phyloP scores from a whole-genome alignment of 441 rosid genomes.

The Dalechampia spathulata region DNA sequence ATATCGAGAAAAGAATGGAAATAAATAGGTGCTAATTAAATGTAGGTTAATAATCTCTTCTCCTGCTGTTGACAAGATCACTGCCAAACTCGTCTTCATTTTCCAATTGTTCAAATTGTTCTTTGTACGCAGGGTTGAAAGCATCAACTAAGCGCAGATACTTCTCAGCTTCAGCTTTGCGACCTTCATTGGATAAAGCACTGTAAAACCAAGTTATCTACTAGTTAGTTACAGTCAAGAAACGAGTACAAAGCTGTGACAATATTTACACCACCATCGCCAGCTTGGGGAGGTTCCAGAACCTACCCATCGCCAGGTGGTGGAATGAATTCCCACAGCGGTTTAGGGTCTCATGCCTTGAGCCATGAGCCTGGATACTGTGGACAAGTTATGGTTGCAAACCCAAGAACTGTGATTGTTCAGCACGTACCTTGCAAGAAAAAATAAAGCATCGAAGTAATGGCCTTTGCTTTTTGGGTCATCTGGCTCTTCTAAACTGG shows the following conservation, averaged over 20 bases:
- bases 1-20: background rate
- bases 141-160: slow-evolving; percentile 57
- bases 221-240: background rate
- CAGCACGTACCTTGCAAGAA: slow-evolving; percentile 55
- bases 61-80: slow-evolving; percentile 54
- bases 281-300: no score
- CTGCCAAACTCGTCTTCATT: slow-evolving; percentile 43
- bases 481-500: slow-evolving; percentile 55
- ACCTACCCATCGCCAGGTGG: no score
- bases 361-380: no score
- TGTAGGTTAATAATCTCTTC: slow-evolving; percentile 54
- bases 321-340: no score
- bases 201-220: slow-evolving; percentile 24
- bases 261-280: background rate
- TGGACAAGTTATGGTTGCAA: background rate
- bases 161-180: slow-evolving; percentile 68
- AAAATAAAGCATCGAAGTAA: slow-evolving; percentile 61
- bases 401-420: background rate
- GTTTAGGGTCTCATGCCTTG: no score
- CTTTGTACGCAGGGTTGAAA: slow-evolving; percentile 43
- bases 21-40: no score
- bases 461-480: slow-evolving; percentile 64
- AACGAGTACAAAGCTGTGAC: background rate
- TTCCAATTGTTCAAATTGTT: slow-evolving; percentile 52
- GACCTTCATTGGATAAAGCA: slow-evolving; percentile 47